phyloP scores from a whole-genome alignment of 441 rosid species.

The Viola pubescens region DNA sequence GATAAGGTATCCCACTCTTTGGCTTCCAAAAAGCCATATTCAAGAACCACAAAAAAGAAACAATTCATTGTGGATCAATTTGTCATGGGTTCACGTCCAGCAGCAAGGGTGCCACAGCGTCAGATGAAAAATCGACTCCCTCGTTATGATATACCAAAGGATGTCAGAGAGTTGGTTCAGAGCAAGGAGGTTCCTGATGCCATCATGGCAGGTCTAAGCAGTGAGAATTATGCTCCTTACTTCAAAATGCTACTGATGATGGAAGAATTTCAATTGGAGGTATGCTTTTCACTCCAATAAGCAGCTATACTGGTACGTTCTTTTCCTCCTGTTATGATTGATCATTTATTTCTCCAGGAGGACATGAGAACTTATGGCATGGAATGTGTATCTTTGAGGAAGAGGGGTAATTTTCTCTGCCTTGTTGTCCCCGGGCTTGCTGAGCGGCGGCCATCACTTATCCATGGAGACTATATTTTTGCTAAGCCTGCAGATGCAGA shows the following conservation, averaged over 20 bases:
- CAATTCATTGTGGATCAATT: constrained; percentile 22
- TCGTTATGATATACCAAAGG: constrained; percentile 41
- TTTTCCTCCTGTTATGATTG: constrained; percentile 1
- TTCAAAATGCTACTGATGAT: constrained; percentile 43
- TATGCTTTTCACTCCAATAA: constrained; percentile 15
- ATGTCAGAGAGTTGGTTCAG: constrained; percentile 30
- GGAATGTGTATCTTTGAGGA: constrained; percentile 38
- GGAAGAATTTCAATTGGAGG: constrained; percentile 64
- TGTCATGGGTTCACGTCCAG: constrained; percentile 30
- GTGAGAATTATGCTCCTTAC: constrained; percentile 34
- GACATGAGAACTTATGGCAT: constrained; percentile 43
- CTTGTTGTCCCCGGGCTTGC: constrained; percentile 58
- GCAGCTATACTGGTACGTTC: not conserved
- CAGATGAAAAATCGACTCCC: constrained; percentile 25
- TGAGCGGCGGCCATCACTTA: constrained; percentile 61
- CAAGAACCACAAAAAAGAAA: constrained; percentile 27
- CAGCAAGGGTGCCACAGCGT: constrained; percentile 7
- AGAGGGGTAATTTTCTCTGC: constrained; percentile 29
- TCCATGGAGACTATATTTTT: constrained; percentile 43
- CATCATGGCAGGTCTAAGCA: constrained; percentile 24
- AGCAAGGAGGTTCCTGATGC: constrained; percentile 33
- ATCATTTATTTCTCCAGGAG: constrained; percentile 28
- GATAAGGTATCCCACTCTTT: constrained; percentile 48
- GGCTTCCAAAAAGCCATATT: constrained; percentile 33
- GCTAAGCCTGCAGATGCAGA: constrained; percentile 26